Percentiles rank a stretch among this genome's conserved stretches.
These are phyloP conservation scores for Alternaria panax DNA, from an alignment of 2,329 filamentous ascomycete genomes.

Conservation along the genomic window DNA sequence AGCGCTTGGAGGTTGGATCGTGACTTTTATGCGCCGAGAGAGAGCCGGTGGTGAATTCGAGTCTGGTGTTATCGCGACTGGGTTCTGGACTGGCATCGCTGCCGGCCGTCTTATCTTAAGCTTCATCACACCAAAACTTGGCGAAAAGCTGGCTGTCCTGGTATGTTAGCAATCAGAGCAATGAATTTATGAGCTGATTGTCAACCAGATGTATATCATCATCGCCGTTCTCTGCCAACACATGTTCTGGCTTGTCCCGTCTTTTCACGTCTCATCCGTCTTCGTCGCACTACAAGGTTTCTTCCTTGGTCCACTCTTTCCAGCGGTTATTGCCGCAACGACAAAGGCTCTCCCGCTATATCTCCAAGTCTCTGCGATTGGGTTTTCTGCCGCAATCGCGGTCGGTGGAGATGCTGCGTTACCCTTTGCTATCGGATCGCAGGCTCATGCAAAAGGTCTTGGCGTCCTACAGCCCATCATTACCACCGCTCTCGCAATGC, in stretches of 20 bases:
- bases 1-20: constrained; percentile 77
- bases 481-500: constrained; percentile 58
- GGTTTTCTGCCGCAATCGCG: constrained; percentile 78
- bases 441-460: constrained; percentile 66
- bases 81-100: constrained; percentile 83
- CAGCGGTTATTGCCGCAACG: constrained; percentile 72
- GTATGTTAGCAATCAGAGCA: constrained; percentile 50
- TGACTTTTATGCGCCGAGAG: constrained; percentile 80
- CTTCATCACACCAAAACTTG: constrained; percentile 74
- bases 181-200: constrained; percentile 36
- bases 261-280: constrained; percentile 73
- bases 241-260: constrained; percentile 79
- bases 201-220: constrained; percentile 63
- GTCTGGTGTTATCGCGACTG: constrained; percentile 75
- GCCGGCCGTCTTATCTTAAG: constrained; percentile 74
- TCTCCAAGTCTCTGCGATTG: constrained; percentile 78
- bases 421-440: constrained; percentile 70
- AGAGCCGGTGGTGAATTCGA: constrained; percentile 72
- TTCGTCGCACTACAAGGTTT: constrained; percentile 76
- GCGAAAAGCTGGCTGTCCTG: constrained; percentile 66
- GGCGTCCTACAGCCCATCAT: constrained; percentile 65
- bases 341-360: constrained; percentile 75
- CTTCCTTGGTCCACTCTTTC: constrained; percentile 79
- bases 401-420: constrained; percentile 71
- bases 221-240: constrained; percentile 69